A percentile compares a stretch with the other conserved stretches of the same genome.
phyloP scores from a whole-genome alignment of 2,329 filamentous ascomycete species.

The Aspergillus tubingensis region DNA sequence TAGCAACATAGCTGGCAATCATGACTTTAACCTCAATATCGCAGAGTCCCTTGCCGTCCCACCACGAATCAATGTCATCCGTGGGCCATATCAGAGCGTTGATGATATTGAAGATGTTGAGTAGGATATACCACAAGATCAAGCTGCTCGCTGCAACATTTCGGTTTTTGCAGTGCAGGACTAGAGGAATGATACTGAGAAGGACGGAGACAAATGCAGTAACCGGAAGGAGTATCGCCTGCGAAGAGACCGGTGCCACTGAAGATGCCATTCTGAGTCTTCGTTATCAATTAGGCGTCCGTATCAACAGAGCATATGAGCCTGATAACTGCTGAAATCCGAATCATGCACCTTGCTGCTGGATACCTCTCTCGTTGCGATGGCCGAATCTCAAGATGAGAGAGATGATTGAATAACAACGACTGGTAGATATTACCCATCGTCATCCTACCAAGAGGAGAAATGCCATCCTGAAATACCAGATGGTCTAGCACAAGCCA shows the following conservation, averaged over 20 bases:
- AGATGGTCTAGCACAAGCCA: neutral
- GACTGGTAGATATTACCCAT: constrained; percentile 14
- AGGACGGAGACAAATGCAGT: constrained; percentile 54
- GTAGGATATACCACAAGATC: constrained; percentile 57
- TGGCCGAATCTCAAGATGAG: neutral
- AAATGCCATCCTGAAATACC: neutral
- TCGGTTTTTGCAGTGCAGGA: constrained; percentile 61
- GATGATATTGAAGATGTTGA: constrained; percentile 60
- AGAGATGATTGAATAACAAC: constrained; percentile 4
- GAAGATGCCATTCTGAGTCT: constrained; percentile 7
- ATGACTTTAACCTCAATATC: constrained; percentile 65
- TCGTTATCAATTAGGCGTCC: neutral
- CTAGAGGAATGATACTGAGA: constrained; percentile 58
- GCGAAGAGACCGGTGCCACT: constrained; percentile 22
- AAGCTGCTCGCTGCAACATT: constrained; percentile 63
- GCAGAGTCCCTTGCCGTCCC: constrained; percentile 62
- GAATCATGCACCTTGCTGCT: neutral
- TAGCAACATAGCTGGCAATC: constrained; percentile 54
- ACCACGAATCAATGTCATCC: constrained; percentile 58
- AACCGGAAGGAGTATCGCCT: constrained; percentile 49
- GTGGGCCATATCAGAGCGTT: constrained; percentile 67
- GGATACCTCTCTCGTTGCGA: neutral
- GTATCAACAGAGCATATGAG: neutral
- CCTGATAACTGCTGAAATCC: neutral
- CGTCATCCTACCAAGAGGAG: constrained; percentile 14